Percentiles rank a stretch among this genome's conserved stretches.
phyloP scores from a whole-genome alignment of 345 rosid species.

The Salix arbutifolia region DNA sequence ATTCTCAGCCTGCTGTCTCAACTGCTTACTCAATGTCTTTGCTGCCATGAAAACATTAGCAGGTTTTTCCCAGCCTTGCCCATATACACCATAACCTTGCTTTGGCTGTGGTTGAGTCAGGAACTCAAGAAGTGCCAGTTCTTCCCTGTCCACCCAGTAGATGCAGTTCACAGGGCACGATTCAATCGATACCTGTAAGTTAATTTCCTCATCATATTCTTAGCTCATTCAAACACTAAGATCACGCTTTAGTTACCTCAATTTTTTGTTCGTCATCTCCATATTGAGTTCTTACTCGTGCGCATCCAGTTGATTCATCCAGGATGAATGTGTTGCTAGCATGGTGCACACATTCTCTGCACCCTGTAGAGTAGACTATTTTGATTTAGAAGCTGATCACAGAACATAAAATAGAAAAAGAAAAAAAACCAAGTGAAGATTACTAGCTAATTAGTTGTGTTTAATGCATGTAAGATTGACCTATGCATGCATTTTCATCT shows the following conservation, averaged over 20 bases:
- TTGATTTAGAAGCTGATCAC: background rate
- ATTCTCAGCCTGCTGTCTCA: constrained; percentile 24
- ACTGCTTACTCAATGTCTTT: constrained; percentile 40
- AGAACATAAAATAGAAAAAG: background rate
- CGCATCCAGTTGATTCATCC: constrained; percentile 47
- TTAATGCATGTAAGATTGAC: constrained; percentile 7
- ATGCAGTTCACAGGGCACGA: constrained; percentile 71
- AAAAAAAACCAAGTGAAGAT: background rate
- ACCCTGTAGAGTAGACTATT: constrained; percentile 34
- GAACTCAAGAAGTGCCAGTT: constrained; percentile 50
- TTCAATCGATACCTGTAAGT: constrained; percentile 46
- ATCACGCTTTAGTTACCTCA: constrained; percentile 28
- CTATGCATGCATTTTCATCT: constrained; percentile 59
- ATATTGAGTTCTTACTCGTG: constrained; percentile 52
- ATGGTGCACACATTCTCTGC: constrained; percentile 56
- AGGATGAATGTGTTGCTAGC: constrained; percentile 54
- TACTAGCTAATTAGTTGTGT: too few relatives aligned
- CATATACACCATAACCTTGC: constrained; percentile 52
- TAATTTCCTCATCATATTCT: background rate
- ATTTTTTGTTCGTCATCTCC: constrained; percentile 48
- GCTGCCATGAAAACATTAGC: constrained; percentile 51
- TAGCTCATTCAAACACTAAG: too few relatives aligned
- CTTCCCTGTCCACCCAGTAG: constrained; percentile 52
- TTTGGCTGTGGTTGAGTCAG: constrained; percentile 42
- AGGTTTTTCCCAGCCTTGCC: constrained; percentile 62